Conservation (phyloP, 2,329 filamentous ascomycete genomes). For the Alternaria dauci region DNA sequence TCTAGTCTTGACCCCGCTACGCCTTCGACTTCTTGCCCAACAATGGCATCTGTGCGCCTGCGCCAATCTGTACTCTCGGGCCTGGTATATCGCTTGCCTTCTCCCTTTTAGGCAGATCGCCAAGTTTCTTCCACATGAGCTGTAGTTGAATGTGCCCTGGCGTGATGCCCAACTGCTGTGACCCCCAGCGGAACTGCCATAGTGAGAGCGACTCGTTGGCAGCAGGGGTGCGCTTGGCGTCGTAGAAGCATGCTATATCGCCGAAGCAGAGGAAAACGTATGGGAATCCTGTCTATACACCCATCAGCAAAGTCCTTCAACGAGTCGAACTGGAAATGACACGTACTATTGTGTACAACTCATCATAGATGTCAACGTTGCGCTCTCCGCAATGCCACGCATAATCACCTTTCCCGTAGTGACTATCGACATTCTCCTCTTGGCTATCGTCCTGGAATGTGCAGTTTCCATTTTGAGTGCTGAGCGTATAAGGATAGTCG, state of each 20-base stretch:
- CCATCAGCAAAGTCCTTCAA: neutral
- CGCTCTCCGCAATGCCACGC: slow-evolving; percentile 40
- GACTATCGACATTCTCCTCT: slow-evolving; percentile 41
- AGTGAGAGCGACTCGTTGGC: slow-evolving; percentile 28
- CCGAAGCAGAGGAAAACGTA: slow-evolving; percentile 47
- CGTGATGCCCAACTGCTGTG: slow-evolving; percentile 44
- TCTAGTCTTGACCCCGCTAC: neutral
- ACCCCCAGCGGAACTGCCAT: slow-evolving; percentile 47
- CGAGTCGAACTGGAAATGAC: neutral
- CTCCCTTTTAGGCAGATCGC: slow-evolving; percentile 31
- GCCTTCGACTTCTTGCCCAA: slow-evolving; percentile 21
- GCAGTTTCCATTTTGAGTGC: slow-evolving; percentile 40
- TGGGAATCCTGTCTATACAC: slow-evolving; percentile 35
- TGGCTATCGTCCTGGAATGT: slow-evolving; percentile 40
- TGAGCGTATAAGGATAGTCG: slow-evolving; percentile 41
- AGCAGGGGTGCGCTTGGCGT: slow-evolving; percentile 36
- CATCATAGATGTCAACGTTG: slow-evolving; percentile 33
- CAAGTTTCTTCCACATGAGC: slow-evolving; percentile 43
- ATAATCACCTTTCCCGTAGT: slow-evolving; percentile 35
- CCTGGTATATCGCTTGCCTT: slow-evolving; percentile 21
- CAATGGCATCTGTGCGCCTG: slow-evolving; percentile 33
- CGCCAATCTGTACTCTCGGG: slow-evolving; percentile 28
- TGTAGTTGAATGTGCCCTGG: slow-evolving; percentile 43
- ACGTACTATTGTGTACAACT: slow-evolving; percentile 46
- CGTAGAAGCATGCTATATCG: slow-evolving; percentile 46